A percentile compares a stretch with the other conserved stretches of the same genome.
Evolutionary conservation across 2,329 filamentous ascomycete genomes (phyloP).

Genomic region (Apiospora aurea): DNA sequence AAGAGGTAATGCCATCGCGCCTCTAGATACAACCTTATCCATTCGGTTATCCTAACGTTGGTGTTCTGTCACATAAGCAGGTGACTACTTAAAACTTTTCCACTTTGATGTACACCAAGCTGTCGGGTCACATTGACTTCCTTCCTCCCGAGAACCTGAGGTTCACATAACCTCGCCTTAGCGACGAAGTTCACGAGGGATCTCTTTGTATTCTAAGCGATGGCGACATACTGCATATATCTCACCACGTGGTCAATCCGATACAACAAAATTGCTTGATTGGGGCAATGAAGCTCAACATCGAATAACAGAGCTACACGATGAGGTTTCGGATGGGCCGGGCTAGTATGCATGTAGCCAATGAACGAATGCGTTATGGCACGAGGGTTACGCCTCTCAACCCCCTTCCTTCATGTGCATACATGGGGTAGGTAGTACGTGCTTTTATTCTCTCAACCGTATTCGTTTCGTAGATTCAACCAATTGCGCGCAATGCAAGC

Average conservation of each 20-base stretch:
- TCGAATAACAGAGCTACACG: conserved; percentile 13
- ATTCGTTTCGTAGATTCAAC: not conserved
- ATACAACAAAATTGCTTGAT: not conserved
- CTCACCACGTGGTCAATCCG: not conserved
- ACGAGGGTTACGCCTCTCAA: conserved; percentile 5
- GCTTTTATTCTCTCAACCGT: not conserved
- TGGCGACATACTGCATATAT: not conserved
- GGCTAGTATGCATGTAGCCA: conserved; percentile 1
- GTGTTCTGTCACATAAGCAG: not conserved
- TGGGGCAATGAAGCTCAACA: not conserved
- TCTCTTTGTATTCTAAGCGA: not conserved
- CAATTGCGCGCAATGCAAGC: not conserved
- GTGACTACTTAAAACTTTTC: not conserved
- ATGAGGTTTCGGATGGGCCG: conserved; percentile 10
- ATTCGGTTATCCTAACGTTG: not conserved
- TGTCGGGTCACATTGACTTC: not conserved
- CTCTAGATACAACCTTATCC: not conserved
- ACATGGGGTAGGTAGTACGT: not conserved
- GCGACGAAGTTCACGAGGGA: not conserved
- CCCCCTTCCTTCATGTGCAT: not conserved
- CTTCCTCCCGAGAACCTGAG: not conserved
- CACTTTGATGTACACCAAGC: not conserved
- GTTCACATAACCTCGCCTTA: not conserved
- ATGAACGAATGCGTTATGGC: not conserved
- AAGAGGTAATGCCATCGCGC: not conserved